phyloP scores from a whole-genome alignment of 179 eudicot genomes.

The Nepenthes alata region DNA sequence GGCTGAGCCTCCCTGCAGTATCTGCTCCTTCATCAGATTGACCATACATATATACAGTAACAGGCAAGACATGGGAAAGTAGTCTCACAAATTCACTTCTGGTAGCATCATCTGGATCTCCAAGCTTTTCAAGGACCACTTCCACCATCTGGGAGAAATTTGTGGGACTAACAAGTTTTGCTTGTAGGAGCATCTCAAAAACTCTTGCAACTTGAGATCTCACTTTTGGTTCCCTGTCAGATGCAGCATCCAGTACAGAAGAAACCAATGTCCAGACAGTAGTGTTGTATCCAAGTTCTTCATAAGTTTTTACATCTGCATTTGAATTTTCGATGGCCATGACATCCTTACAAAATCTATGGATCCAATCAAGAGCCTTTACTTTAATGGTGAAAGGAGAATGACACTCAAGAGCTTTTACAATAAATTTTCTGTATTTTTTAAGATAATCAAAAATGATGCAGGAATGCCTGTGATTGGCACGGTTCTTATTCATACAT shows the following conservation, averaged over 20 bases:
- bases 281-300: conserved; percentile 37
- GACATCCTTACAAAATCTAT: conserved; percentile 46
- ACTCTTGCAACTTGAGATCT: conserved; percentile 60
- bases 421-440: conserved; percentile 48
- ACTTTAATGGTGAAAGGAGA: conserved; percentile 72
- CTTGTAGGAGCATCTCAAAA: conserved; percentile 57
- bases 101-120: conserved; percentile 62
- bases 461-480: conserved; percentile 13
- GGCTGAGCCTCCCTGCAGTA: conserved; percentile 19
- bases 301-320: conserved; percentile 25
- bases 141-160: conserved; percentile 47
- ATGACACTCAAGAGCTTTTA: conserved; percentile 45
- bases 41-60: conserved; percentile 55
- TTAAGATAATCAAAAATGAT: conserved; percentile 37
- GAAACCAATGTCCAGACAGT: conserved; percentile 43
- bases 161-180: conserved; percentile 56
- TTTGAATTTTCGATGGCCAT: conserved; percentile 28
- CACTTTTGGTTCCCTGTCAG: conserved; percentile 82
- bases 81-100: conserved; percentile 46
- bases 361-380: conserved; percentile 73
- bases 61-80: conserved; percentile 61
- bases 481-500: conserved; percentile 9
- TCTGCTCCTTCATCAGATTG: conserved; percentile 34
- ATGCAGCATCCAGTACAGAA: conserved; percentile 62
- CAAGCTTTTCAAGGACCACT: conserved; percentile 69